Evolutionary conservation across 2,329 filamentous ascomycete species (phyloP), one percentile per base, ranked within the genome.

Genomic region (Neurospora crassa): DNA sequence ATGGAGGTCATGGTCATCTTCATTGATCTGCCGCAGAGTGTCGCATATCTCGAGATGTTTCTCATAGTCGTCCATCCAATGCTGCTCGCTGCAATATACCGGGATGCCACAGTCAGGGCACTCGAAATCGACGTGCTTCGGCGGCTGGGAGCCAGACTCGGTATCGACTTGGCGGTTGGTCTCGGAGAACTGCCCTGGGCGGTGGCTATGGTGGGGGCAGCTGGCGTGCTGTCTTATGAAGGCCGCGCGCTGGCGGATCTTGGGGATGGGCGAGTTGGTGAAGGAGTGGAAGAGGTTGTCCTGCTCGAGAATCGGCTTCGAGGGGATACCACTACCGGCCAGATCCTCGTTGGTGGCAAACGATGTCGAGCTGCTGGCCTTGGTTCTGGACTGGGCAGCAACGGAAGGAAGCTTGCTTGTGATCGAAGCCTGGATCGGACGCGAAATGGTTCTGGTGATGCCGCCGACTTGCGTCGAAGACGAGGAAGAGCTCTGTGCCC

Each of bases 21-120:
- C 96, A 76, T 99, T 99, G 82, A 97, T 95, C 82, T 98, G 91
- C 75, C 91, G 87, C 71, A 99, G 83, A 0, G 92, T 92, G 78
- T 99, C 95, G 80, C 96, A 99, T 43, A 99, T 90, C 78, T 97
- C 89, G 73, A 99, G 81, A 81, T 99, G 96, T 20, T 90, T 87
- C 81, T 98, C 95, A 78, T 97, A 99, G 80, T 98, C 93, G 76
- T 96, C 93, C 79, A 92, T 93, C 92, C 95, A 98, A 80, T 99
- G 96, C 76, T 93, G 91, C 81, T 97, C 92, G 76, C 90, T 95
- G 83, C 96, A 99, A 79, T 96, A 97, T 7, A 97, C 90, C 0
- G 96, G 94, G 59, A 98, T 88, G 16, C 96, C 96, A 77, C 96
- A 99, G 80, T 99, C 95, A 0, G 96, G 94, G 77, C 96, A 99